Percentiles rank a stretch among this genome's conserved stretches.
Evolutionary conservation across 176 grass and related monocot species (phyloP).

Genomic region (Cenchrus fungigraminus): DNA sequence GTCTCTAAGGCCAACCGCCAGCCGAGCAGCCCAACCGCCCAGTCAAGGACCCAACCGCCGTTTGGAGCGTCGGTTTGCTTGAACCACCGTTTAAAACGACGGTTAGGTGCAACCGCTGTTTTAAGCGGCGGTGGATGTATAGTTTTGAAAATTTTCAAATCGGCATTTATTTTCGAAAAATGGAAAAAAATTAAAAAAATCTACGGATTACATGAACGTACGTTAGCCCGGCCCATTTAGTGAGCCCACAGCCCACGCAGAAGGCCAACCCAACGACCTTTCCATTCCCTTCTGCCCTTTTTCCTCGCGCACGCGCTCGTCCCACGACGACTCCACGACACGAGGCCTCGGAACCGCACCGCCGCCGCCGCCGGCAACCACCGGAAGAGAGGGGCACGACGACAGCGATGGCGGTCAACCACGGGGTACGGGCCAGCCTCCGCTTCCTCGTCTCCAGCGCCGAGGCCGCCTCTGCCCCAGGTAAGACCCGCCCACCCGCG

Average conservation of each 20-base stretch:
- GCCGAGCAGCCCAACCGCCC: no score
- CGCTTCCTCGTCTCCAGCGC: constrained; percentile 18
- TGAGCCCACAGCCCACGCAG: no score
- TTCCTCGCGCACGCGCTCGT: not conserved
- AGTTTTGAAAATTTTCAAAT: no score
- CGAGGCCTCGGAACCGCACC: not conserved
- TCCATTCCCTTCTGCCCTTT: not conserved
- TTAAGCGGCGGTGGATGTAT: no score
- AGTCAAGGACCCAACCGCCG: no score
- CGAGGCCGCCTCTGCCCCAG: constrained; percentile 12
- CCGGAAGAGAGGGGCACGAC: not conserved
- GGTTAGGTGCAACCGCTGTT: no score
- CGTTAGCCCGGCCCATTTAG: not conserved
- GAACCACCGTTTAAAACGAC: no score
- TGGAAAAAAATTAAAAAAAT: no score
- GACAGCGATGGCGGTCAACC: constrained; percentile 32
- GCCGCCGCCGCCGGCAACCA: not conserved
- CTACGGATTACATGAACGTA: not conserved
- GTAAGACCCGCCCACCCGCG: not conserved
- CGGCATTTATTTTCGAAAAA: no score
- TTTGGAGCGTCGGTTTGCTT: no score
- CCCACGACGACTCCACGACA: not conserved
- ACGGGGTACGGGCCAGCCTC: constrained; percentile 33
- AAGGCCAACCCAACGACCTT: not conserved
- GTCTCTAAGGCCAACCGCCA: no score